phyloP scores from a whole-genome alignment of 2,329 filamentous ascomycete genomes.

The Monosporascus sp. region DNA sequence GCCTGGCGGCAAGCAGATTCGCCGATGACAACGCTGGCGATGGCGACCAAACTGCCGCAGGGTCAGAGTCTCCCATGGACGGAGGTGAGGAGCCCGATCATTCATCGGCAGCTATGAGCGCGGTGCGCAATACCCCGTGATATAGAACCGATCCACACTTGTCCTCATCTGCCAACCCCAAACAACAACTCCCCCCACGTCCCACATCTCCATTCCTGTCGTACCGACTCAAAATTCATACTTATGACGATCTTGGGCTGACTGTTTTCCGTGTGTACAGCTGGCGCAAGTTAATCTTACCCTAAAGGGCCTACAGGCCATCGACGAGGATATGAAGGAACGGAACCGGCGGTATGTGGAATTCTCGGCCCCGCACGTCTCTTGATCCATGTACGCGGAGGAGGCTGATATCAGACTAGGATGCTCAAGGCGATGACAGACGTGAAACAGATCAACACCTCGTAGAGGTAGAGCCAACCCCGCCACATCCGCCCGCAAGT shows the following conservation, averaged over 20 bases:
- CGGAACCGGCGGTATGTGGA: slow-evolving; percentile 42
- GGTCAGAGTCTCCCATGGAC: slow-evolving; percentile 31
- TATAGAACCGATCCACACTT: slow-evolving; percentile 24
- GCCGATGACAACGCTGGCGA: slow-evolving; percentile 36
- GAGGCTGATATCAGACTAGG: slow-evolving; percentile 17
- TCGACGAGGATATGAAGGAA: slow-evolving; percentile 53
- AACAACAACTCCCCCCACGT: slow-evolving; percentile 14
- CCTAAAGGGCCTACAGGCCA: slow-evolving; percentile 45
- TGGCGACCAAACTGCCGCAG: slow-evolving; percentile 26
- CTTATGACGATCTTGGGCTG: slow-evolving; percentile 11
- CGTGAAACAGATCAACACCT: slow-evolving; percentile 13
- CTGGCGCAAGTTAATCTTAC: slow-evolving; percentile 39
- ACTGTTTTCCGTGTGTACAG: slow-evolving; percentile 21
- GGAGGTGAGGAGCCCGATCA: slow-evolving; percentile 59
- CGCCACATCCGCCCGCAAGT: too few relatives aligned
- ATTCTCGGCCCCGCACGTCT: neutral
- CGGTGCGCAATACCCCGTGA: slow-evolving; percentile 55
- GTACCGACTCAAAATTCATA: neutral
- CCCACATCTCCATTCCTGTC: slow-evolving; percentile 1
- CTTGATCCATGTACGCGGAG: neutral
- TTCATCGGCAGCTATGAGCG: slow-evolving; percentile 61
- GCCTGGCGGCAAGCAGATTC: slow-evolving; percentile 50
- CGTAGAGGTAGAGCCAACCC: neutral
- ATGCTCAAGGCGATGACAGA: slow-evolving; percentile 32
- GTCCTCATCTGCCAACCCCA: slow-evolving; percentile 20